Evolutionary conservation across 2,329 filamentous ascomycete species (phyloP).

Genomic region (Colletotrichum gigasporum): DNA sequence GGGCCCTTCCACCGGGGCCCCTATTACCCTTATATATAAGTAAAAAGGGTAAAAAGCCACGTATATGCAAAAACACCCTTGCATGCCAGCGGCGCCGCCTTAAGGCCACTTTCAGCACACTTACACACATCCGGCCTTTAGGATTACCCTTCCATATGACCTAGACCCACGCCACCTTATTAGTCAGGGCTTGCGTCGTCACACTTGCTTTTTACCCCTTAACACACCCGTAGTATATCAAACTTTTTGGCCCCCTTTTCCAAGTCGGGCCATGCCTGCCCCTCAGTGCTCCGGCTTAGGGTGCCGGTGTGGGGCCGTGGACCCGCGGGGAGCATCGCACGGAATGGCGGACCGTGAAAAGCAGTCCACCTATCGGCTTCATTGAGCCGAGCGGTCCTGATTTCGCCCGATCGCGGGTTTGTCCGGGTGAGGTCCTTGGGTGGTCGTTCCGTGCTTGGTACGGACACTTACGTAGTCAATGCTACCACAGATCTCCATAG

Average conservation of each 20-base stretch:
- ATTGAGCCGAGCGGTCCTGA: background rate
- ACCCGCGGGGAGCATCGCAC: slow-evolving; percentile 4
- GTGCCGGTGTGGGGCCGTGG: background rate
- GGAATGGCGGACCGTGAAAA: background rate
- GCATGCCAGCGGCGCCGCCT: no score
- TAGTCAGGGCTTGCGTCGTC: no score
- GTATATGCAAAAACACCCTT: no score
- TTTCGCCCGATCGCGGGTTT: background rate
- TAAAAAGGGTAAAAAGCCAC: no score
- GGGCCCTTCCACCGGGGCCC: no score
- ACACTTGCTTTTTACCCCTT: background rate
- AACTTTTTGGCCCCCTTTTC: slow-evolving; percentile 4
- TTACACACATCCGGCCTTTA: no score
- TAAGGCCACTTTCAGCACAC: no score
- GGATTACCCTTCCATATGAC: no score
- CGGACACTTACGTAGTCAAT: background rate
- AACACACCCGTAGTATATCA: slow-evolving; percentile 5
- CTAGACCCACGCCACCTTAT: no score
- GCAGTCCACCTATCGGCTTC: background rate
- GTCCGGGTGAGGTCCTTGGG: background rate
- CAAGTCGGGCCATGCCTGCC: slow-evolving; percentile 4
- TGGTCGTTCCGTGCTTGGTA: no score
- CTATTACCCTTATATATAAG: no score
- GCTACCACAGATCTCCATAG: background rate
- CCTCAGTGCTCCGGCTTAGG: background rate